Base-by-base conservation (phyloP, 2,329 filamentous ascomycete species). In the Apiospora aurea region DNA sequence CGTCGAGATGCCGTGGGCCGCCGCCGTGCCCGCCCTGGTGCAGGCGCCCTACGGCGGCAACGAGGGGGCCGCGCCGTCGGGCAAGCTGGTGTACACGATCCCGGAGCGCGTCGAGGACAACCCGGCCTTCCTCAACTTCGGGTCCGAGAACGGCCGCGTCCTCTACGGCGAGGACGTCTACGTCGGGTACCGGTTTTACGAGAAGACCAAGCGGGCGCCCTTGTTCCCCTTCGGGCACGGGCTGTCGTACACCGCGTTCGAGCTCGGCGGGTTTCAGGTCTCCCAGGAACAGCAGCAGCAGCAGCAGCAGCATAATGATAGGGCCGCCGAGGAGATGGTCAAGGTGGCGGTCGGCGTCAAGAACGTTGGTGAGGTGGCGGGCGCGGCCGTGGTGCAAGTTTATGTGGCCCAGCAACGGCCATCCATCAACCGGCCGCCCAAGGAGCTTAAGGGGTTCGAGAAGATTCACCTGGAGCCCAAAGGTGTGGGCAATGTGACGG, bases 11-110 rank as follows among this genome's bases (percentile, higher is more conserved):
- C 91, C 92, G 0, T 94, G 91, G 91, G 84, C 88, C 0, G 79
- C 84, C 18, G 81, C 86, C 46, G 87, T 88, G 1, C 80, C 82
- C 7, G 89, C 90, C 1, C 83, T 95, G 1, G 79, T 95, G 0
- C 92, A 95, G 77, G 93, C 93, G 7, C 96, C 93, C 93, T 96
- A 94, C 77, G 93, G 93, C 73, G 94, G 94, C 18, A 94, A 96
- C 77, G 94, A 96, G 83, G 88, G 91, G 73, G 87, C 89, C 67
- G 95, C 93, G 78, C 94, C 94, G 0, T 91, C 89, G 66, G 93
- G 90, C 18, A 94, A 94, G 80, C 85, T 95, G 1, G 92, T 93
- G 0, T 85, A 95, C 29, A 92, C 87, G 2, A 95, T 95, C 82
- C 94, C 94, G 0, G 85, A 85, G 71, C 85, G 86, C 21, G 78